A percentile compares a stretch with the other conserved stretches of the same genome.
Conservation (phyloP, 2,329 filamentous ascomycete genomes). For the Colletotrichum agaves region DNA sequence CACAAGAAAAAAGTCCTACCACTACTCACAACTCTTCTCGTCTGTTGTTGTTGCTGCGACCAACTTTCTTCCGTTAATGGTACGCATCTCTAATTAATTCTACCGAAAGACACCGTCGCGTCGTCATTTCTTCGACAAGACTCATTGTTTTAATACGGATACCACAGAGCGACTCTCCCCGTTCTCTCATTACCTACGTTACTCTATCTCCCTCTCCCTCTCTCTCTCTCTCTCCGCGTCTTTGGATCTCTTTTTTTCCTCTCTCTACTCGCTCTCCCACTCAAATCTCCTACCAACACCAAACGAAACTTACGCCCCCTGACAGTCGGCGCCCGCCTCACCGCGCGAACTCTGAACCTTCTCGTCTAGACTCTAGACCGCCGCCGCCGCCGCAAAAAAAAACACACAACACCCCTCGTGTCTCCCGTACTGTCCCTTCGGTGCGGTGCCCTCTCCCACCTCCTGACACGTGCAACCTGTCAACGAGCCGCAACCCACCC, state of each 20-base stretch:
- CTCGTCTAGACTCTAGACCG: conserved; percentile 17
- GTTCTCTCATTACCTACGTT: neutral
- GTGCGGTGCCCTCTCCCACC: conserved; percentile 35
- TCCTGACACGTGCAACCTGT: conserved; percentile 37
- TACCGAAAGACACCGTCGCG: neutral
- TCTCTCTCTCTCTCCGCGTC: conserved; percentile 6
- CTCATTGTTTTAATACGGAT: conserved; percentile 33
- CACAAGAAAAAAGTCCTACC: conserved; percentile 10
- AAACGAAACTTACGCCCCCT: conserved; percentile 13
- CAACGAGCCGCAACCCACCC: conserved; percentile 32
- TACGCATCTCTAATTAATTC: conserved; percentile 26
- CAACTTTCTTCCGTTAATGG: conserved; percentile 10
- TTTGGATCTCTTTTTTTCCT: conserved; percentile 37
- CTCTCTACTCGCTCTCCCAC: conserved; percentile 38
- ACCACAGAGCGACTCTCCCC: conserved; percentile 10
- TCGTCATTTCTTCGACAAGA: conserved; percentile 1
- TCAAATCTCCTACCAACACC: conserved; percentile 33
- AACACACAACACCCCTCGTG: conserved; percentile 18
- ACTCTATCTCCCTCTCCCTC: neutral
- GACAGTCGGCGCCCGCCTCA: conserved; percentile 9
- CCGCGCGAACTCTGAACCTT: conserved; percentile 23
- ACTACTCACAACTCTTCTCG: conserved; percentile 7
- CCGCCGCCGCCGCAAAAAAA: conserved; percentile 8
- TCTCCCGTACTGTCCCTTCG: conserved; percentile 27
- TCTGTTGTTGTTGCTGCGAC: conserved; percentile 27